Percentiles rank a stretch among this genome's conserved stretches.
These are phyloP conservation scores for Anthoceros angustus DNA, from an alignment of 225 moss, liverwort and hornwort species.

Conservation along the genomic window DNA sequence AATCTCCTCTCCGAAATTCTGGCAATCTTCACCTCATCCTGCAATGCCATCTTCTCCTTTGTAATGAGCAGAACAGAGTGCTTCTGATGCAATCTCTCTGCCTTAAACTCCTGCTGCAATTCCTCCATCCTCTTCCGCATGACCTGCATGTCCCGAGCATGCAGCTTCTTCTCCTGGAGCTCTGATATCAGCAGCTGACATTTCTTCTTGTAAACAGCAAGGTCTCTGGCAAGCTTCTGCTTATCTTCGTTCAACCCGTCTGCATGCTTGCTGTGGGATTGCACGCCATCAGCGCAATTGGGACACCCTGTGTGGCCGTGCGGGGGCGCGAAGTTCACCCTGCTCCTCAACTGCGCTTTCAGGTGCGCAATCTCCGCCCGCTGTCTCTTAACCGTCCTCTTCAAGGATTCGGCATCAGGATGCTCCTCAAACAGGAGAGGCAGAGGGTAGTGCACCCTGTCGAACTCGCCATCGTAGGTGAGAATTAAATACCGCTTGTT, in stretches of 20 bases:
- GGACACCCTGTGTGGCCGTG: not conserved
- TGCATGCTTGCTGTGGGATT: conserved; percentile 13
- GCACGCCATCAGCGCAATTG: conserved; percentile 28
- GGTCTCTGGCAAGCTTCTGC: conserved; percentile 39
- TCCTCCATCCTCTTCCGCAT: not conserved
- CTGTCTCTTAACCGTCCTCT: conserved; percentile 52
- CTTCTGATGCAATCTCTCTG: not conserved
- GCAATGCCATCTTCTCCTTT: conserved; percentile 16
- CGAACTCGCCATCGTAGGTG: conserved; percentile 81
- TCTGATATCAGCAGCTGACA: conserved; percentile 47
- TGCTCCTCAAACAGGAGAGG: conserved; percentile 62
- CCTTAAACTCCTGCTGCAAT: not conserved
- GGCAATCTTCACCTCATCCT: conserved; percentile 34
- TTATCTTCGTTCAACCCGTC: conserved; percentile 34
- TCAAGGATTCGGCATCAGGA: conserved; percentile 41
- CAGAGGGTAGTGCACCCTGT: conserved; percentile 87
- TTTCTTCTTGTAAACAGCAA: conserved; percentile 39
- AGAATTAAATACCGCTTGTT: conserved; percentile 92
- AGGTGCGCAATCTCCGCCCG: conserved; percentile 47
- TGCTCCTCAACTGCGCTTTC: conserved; percentile 26
- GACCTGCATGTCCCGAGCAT: not conserved
- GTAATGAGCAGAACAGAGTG: not conserved
- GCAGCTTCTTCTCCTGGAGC: conserved; percentile 25
- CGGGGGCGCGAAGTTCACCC: not conserved
- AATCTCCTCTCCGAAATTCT: conserved; percentile 34